Percentiles rank a stretch among this genome's conserved stretches.
Evolutionary conservation across 306 rosid genomes (phyloP).

Genomic region (Pterocarpus macrocarpus): DNA sequence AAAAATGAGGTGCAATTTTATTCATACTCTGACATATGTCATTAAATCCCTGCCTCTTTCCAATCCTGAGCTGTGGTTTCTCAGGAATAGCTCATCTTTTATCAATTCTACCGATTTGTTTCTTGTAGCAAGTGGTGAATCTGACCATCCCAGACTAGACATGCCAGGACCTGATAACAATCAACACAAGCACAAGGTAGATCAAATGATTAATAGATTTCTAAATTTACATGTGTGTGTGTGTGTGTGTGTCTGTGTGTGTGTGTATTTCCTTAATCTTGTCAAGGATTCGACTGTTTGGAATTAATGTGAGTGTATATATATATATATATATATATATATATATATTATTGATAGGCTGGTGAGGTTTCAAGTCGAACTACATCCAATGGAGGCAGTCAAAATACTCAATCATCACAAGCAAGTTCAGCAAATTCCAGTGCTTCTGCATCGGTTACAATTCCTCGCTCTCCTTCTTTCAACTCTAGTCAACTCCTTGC

Average conservation of each 20-base stretch:
- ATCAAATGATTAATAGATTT: conserved; percentile 44
- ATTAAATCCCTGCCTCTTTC: not conserved
- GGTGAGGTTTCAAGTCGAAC: conserved; percentile 50
- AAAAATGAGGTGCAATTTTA: conserved; percentile 13
- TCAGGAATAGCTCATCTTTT: not conserved
- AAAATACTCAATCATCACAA: conserved; percentile 29
- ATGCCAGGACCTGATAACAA: conserved; percentile 61
- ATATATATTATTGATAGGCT: conserved; percentile 50
- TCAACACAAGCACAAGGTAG: conserved; percentile 64
- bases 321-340: not conserved
- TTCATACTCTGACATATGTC: not conserved
- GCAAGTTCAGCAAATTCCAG: conserved; percentile 46
- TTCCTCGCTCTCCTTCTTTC: conserved; percentile 57
- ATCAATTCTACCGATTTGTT: conserved; percentile 17
- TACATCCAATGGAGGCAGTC: conserved; percentile 39
- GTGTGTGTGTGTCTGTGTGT: too few species aligned
- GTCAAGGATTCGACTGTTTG: too few species aligned
- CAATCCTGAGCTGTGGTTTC: not conserved
- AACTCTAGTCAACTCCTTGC: conserved; percentile 66
- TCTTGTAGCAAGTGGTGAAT: conserved; percentile 63
- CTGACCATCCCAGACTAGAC: conserved; percentile 69
- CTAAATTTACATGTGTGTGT: conserved; percentile 27
- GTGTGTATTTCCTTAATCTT: too few species aligned
- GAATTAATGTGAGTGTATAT: too few species aligned
- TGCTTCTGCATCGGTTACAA: conserved; percentile 41